Conservation (phyloP, 2,329 filamentous ascomycete genomes). For the Clarireedia monteithiana region DNA sequence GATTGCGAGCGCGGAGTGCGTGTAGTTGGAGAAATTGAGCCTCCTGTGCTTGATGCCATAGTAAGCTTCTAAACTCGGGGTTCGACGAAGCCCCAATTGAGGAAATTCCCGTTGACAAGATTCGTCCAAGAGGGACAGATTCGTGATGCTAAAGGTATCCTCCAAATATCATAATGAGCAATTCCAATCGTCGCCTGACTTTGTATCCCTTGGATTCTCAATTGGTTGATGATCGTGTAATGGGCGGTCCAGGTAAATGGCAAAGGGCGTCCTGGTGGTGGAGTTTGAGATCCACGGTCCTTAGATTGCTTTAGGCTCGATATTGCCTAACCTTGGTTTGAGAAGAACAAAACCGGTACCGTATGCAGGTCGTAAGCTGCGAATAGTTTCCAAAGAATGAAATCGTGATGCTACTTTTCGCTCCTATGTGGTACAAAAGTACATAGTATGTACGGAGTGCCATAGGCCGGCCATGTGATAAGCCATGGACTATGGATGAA, state of each 20-base stretch:
- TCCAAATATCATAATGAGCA: slow-evolving; percentile 3
- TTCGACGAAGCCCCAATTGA: too few relatives aligned
- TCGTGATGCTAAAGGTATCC: not conserved
- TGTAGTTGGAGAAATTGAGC: slow-evolving; percentile 32
- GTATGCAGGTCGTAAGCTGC: too few relatives aligned
- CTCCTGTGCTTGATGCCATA: slow-evolving; percentile 26
- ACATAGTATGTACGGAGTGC: too few relatives aligned
- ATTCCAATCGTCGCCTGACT: not conserved
- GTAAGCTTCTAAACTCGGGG: not conserved
- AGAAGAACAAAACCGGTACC: too few relatives aligned
- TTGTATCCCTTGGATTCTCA: not conserved
- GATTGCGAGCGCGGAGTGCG: slow-evolving; percentile 25
- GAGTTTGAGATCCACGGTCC: not conserved
- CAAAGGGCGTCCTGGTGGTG: too few relatives aligned
- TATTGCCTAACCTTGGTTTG: too few relatives aligned
- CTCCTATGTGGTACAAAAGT: too few relatives aligned
- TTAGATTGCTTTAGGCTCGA: too few relatives aligned
- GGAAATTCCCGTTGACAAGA: not conserved
- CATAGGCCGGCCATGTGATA: too few relatives aligned
- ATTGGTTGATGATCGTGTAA: not conserved
- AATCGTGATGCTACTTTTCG: too few relatives aligned
- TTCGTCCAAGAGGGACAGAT: not conserved
- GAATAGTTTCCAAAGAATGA: too few relatives aligned
- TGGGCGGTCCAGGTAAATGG: not conserved
- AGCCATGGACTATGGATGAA: too few relatives aligned